Evolutionary conservation across 2,329 filamentous ascomycete species (phyloP), one percentile per base, ranked within the genome.

Genomic region (Cercospora sesami): DNA sequence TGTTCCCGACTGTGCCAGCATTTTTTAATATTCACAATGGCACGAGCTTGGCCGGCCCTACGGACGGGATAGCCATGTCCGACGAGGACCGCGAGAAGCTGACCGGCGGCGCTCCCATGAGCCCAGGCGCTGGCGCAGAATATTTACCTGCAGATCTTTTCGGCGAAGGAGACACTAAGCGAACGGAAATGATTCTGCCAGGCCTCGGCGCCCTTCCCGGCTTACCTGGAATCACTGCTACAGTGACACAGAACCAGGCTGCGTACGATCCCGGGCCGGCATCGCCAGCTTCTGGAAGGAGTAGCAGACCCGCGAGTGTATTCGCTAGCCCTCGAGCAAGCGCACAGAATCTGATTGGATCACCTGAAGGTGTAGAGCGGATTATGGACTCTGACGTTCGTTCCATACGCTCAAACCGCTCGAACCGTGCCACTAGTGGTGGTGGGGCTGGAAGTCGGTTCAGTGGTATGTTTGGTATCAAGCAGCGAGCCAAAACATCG

Each of bases 91-190:
- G 90, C 4, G 86, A 87, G 67, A 83, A 83, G 18, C 77, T 90
- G 39, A 88, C 85, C 3, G 86, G 84, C 18, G 88, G 87, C 30
- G 91, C 90, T 2, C 90, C 90, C 0, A 86, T 94, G 77, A 94
- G 91, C 73, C 92, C 92, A 1, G 91, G 90, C 4, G 92, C 91
- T 2, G 89, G 90, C 30, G 86, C 89, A 21, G 75, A 77, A 16
- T 82, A 94, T 3, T 81, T 96, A 16, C 92, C 92, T 0, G 91
- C 91, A 1, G 87, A 86, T 68, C 81, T 90, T 4, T 78, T 79
- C 59, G 74, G 70, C 18, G 76, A 78, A 26, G 73, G 73, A 28
- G 77, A 79, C 62, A 71, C 65, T 60, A 74, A 53, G 51, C 62
- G 57, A 63, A 65, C 26, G 42, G 63, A 68, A 21, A 67, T 71